phyloP scores from a whole-genome alignment of 805 yeast genomes.

The Nakazawaea siamensis region DNA sequence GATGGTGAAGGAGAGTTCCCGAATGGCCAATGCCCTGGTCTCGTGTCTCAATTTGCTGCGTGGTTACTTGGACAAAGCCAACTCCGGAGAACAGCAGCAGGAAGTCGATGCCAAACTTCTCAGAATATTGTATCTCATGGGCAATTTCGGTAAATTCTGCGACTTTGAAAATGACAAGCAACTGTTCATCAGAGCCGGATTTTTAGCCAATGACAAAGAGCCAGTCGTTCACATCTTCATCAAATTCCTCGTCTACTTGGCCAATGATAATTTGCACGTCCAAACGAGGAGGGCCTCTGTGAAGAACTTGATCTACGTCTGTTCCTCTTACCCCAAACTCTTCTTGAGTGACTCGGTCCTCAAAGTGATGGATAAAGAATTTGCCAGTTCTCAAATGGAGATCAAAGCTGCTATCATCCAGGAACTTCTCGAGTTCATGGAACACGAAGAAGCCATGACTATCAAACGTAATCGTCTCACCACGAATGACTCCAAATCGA shows the following conservation, averaged over 20 bases:
- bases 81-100: constrained; percentile 12
- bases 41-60: constrained; percentile 47
- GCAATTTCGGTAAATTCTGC: constrained; percentile 66
- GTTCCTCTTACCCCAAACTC: constrained; percentile 57
- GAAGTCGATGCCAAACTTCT: constrained; percentile 37
- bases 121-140: constrained; percentile 54
- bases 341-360: constrained; percentile 52
- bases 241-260: constrained; percentile 49
- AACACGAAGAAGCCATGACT: constrained; percentile 43
- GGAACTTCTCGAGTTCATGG: constrained; percentile 50
- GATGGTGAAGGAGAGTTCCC: constrained; percentile 34
- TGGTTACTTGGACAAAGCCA: constrained; percentile 31
- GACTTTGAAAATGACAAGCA: constrained; percentile 40
- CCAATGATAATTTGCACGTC: constrained; percentile 24
- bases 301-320: constrained; percentile 48
- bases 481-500: not conserved
- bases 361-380: constrained; percentile 40
- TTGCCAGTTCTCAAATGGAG: constrained; percentile 28
- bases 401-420: constrained; percentile 45
- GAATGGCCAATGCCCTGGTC: constrained; percentile 53
- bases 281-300: constrained; percentile 43
- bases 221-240: constrained; percentile 50
- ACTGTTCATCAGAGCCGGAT: constrained; percentile 27
- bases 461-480: constrained; percentile 27
- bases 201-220: constrained; percentile 42